Percentiles rank a stretch among this genome's conserved stretches.
Evolutionary conservation across 140 eudicot species (phyloP).

Genomic region (Eryngium alpinum): DNA sequence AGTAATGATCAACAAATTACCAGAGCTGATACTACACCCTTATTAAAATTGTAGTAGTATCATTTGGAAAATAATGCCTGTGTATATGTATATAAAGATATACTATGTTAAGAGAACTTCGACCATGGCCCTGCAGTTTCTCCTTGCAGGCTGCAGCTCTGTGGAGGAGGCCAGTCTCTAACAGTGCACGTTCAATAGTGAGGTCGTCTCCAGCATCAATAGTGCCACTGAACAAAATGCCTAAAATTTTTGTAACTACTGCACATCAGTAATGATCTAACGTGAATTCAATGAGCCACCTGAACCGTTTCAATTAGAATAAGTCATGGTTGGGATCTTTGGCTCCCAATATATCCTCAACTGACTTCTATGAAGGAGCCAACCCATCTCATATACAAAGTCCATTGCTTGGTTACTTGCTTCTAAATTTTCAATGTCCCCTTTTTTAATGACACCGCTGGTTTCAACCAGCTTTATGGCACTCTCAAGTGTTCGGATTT

Average conservation of each 20-base stretch:
- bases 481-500: slow-evolving; percentile 43
- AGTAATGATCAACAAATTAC: too few relatives aligned
- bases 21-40: too few relatives aligned
- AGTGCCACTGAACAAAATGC: slow-evolving; percentile 19
- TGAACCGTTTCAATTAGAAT: slow-evolving; percentile 22
- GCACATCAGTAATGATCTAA: slow-evolving; percentile 39
- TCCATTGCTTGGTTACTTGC: slow-evolving; percentile 36
- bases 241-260: slow-evolving; percentile 28
- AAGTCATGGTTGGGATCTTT: slow-evolving; percentile 16
- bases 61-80: too few relatives aligned
- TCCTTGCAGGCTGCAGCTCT: slow-evolving; percentile 49
- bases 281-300: slow-evolving; percentile 31
- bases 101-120: slow-evolving; percentile 34
- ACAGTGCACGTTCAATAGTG: slow-evolving; percentile 27
- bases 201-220: slow-evolving; percentile 30
- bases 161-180: slow-evolving; percentile 49
- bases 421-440: slow-evolving; percentile 6
- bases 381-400: slow-evolving; percentile 56
- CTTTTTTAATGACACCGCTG: slow-evolving; percentile 10
- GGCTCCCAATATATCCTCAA: slow-evolving; percentile 26
- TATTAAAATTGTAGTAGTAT: too few relatives aligned
- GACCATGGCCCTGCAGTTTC: slow-evolving; percentile 39
- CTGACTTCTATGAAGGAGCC: slow-evolving; percentile 46
- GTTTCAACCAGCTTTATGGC: slow-evolving; percentile 24
- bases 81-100: too few relatives aligned